phyloP scores from a whole-genome alignment of 2,329 filamentous ascomycete genomes.

The Cordyceps farinosa region DNA sequence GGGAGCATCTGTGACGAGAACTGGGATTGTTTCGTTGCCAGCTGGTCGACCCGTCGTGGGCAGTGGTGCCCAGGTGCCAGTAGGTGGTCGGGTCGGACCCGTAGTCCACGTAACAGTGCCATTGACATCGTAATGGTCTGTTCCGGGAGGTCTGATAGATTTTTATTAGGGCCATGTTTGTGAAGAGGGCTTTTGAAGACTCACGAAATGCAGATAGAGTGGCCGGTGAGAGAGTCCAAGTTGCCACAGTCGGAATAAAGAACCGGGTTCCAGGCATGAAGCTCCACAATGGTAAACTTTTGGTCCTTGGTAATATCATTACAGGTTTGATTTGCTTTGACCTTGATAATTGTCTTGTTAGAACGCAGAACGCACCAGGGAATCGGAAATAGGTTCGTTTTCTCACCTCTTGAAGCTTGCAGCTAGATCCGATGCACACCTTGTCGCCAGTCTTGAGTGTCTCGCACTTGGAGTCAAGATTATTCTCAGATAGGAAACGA shows the following conservation, averaged over 20 bases:
- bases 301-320: background rate
- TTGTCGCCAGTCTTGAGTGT: background rate
- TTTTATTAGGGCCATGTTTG: background rate
- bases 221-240: background rate
- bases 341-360: background rate
- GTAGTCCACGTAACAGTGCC: background rate
- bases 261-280: background rate
- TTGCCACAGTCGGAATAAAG: background rate
- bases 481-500: background rate
- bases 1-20: background rate
- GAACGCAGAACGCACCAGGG: background rate
- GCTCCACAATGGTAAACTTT: background rate
- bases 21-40: background rate
- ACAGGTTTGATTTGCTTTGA: background rate
- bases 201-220: slow-evolving; percentile 6
- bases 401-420: background rate
- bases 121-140: background rate
- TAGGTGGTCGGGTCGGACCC: background rate
- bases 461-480: background rate
- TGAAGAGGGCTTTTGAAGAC: background rate
- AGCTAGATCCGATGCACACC: background rate
- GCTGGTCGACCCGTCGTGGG: slow-evolving; percentile 1
- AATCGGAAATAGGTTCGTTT: background rate
- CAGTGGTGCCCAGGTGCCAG: background rate
- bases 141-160: background rate